Base-by-base conservation (phyloP, 2,329 filamentous ascomycete species). In the Sarocladiaceae sp. region DNA sequence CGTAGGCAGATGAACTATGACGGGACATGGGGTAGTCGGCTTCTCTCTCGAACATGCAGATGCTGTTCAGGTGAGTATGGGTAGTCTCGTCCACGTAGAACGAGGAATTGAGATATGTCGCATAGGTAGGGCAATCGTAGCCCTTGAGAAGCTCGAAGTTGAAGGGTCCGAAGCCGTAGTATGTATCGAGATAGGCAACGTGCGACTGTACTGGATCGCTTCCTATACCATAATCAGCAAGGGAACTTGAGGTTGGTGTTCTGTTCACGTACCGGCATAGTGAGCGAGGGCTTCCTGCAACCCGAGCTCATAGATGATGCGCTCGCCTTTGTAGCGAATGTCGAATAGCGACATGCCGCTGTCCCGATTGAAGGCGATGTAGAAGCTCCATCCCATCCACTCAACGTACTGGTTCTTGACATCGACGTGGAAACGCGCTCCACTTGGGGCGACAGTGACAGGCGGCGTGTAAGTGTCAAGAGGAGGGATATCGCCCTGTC, bases 31-130 rank as follows among this genome's bases (percentile, higher is more conserved):
- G 67, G 50, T 67, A 70, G 33, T 70, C 70, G 1, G 69, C 58
- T 13, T 70, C 69, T 43, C 62, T 66, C 54, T 80, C 76, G 47
- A 79, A 79, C 21, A 79, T 47, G 51, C 78, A 82, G 33, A 82
- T 68, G 47, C 66, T 69, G 56, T 72, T 65, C 9, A 60, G 57
- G 47, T 74, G 69, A 1, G 62, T 67, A 47, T 64, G 58, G 1
- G 65, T 67, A 2, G 61, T 67, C 46, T 67, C 66, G 3, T 54
- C 55, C 3, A 62, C 60, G 47, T 68, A 70, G 47, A 68, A 71
- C 3, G 62, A 61, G 2, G 60, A 58, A 51, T 74, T 69, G 27
- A 74, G 59, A 47, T 69, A 76, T 0, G 67, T 70, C 2, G 72
- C 62, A 45, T 72, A 68, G 1, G 62, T 50, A 0, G 73, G 73